Base-by-base conservation (phyloP, 2,329 filamentous ascomycete genomes). In the Arachnomyces sp. region DNA sequence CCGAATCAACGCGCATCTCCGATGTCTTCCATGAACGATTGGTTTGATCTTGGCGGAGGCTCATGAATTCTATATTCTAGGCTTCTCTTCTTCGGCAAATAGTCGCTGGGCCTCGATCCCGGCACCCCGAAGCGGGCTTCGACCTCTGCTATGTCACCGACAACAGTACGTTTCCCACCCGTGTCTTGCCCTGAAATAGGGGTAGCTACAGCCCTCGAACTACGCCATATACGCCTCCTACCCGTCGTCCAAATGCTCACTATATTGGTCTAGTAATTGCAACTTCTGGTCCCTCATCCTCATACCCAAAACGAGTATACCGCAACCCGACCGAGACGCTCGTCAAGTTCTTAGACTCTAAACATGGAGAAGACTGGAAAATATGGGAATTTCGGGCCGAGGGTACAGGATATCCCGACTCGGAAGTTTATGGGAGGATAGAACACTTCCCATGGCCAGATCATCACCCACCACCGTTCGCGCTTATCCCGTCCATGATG, bases 341-440 rank as follows among this genome's bases (percentile, higher is more conserved):
- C 15, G 86, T 96, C 44, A 76, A 77, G 48, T 98, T 90, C 60
- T 81, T 98, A 47, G 87, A 96, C 64, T 69, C 74, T 33, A 86
- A 88, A 55, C 92, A 98, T 64, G 82, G 76, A 18, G 67, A 79
- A 17, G 70, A 92, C 47, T 98, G 92, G 92, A 80, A 83, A 2
- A 94, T 98, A 54, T 98, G 90, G 87, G 92, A 98, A 65, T 98
- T 98, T 54, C 81, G 92, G 34, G 92, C 88, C 28, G 92, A 98
- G 61, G 92, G 92, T 4, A 95, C 92, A 0, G 92, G 92, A 1
- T 98, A 98, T 55, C 88, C 88, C 0, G 92, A 98, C 57, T 76
- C 80, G 13, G 84, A 89, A 43, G 90, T 98, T 1, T 87, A 94
- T 59, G 74, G 78, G 28, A 76, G 89, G 2, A 81, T 96, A 48